Percentiles rank a stretch among this genome's conserved stretches.
Evolutionary conservation across 2,329 filamentous ascomycete genomes (phyloP).

Genomic region (Pseudogymnoascus pannorum): DNA sequence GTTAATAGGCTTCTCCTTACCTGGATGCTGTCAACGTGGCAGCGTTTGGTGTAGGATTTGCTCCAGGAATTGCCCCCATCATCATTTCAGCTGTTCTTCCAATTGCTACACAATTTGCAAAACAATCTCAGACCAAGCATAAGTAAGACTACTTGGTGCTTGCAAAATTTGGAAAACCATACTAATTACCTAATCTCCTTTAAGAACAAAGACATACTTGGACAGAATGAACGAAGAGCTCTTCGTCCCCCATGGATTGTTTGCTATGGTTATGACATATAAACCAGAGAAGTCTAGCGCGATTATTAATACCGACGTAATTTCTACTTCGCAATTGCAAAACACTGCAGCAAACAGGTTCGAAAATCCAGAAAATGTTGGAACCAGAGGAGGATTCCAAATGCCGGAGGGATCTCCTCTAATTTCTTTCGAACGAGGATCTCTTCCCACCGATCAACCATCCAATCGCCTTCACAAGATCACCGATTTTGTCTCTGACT

Average conservation of each 20-base stretch:
- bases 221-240: conserved; percentile 48
- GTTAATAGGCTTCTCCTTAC: conserved; percentile 24
- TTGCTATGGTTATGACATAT: conserved; percentile 47
- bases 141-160: conserved; percentile 14
- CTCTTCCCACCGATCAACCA: neutral
- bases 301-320: conserved; percentile 1
- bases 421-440: conserved; percentile 28
- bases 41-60: conserved; percentile 32
- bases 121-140: conserved; percentile 26
- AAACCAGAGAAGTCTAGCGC: conserved; percentile 31
- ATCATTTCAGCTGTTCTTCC: conserved; percentile 38
- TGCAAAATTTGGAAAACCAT: neutral
- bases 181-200: conserved; percentile 10
- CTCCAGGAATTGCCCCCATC: conserved; percentile 35
- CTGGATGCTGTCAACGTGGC: conserved; percentile 37
- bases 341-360: neutral
- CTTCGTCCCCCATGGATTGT: conserved; percentile 50
- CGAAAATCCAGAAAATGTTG: neutral
- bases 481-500: conserved; percentile 19
- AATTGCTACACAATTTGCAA: conserved; percentile 34
- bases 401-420: conserved; percentile 34
- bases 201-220: conserved; percentile 42
- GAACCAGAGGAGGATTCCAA: conserved; percentile 14
- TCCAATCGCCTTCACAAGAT: conserved; percentile 9
- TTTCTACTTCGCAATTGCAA: neutral